Conservation (phyloP, 352 stramenopile genomes). For the Phytopythium vexans region DNA sequence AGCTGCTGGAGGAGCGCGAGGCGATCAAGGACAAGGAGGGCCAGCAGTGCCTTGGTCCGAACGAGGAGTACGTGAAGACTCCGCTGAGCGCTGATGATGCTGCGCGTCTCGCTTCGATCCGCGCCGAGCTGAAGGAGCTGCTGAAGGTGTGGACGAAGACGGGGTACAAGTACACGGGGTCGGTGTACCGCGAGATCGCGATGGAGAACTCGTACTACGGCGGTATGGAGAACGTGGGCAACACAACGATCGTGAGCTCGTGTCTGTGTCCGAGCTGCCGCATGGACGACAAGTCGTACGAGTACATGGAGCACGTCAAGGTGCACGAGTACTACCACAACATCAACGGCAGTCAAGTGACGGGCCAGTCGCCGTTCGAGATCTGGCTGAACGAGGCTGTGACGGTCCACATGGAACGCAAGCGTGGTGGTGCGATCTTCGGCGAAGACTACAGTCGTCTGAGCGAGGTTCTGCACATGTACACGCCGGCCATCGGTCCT, state of each 20-base stretch:
- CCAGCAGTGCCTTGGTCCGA: slow-evolving; percentile 46
- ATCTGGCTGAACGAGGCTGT: slow-evolving; percentile 83
- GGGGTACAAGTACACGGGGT: slow-evolving; percentile 80
- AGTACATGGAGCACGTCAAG: slow-evolving; percentile 84
- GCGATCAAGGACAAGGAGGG: slow-evolving; percentile 64
- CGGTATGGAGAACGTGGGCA: slow-evolving; percentile 80
- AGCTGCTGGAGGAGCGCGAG: slow-evolving; percentile 60
- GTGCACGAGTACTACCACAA: slow-evolving; percentile 86
- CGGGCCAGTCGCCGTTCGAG: slow-evolving; percentile 76
- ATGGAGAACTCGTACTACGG: slow-evolving; percentile 87
- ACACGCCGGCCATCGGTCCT: slow-evolving; percentile 63
- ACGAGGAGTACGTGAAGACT: slow-evolving; percentile 48
- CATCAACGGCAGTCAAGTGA: slow-evolving; percentile 78
- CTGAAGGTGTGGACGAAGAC: slow-evolving; percentile 75
- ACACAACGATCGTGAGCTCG: slow-evolving; percentile 78
- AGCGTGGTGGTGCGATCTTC: slow-evolving; percentile 61
- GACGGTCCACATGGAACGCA: slow-evolving; percentile 79
- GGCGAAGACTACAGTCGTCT: slow-evolving; percentile 68
- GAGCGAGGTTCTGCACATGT: slow-evolving; percentile 73
- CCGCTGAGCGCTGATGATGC: slow-evolving; percentile 38
- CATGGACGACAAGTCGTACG: slow-evolving; percentile 74
- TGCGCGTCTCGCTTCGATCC: slow-evolving; percentile 40
- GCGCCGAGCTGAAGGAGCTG: slow-evolving; percentile 55
- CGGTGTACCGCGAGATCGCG: slow-evolving; percentile 76
- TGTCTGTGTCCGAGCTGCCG: slow-evolving; percentile 68